phyloP scores from a whole-genome alignment of 768 basidiomycete species.

The Pisolithus microcarpus region DNA sequence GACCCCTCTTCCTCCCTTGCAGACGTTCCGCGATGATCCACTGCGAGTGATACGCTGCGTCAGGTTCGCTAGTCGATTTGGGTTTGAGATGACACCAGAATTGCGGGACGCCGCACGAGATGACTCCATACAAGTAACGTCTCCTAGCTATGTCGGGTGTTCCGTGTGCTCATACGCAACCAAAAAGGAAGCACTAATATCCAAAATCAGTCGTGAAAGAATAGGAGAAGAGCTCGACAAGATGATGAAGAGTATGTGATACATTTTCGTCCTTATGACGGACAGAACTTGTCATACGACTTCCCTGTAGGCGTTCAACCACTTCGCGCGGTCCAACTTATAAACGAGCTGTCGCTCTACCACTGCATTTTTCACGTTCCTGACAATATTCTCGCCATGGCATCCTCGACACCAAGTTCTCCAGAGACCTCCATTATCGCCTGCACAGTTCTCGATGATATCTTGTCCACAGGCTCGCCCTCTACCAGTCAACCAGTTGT shows the following conservation, averaged over 20 bases:
- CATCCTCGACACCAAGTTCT: conserved; percentile 39
- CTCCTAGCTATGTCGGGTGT: neutral
- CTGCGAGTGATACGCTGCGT: conserved; percentile 86
- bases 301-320: conserved; percentile 62
- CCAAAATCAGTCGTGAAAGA: conserved; percentile 86
- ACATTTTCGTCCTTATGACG: neutral
- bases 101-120: conserved; percentile 58
- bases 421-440: conserved; percentile 44
- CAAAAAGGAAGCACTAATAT: conserved; percentile 52
- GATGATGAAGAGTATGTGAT: conserved; percentile 75
- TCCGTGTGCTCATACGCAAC: neutral
- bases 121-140: conserved; percentile 52
- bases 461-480: conserved; percentile 31
- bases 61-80: conserved; percentile 87
- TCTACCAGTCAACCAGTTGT: conserved; percentile 24
- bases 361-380: conserved; percentile 58
- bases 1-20: conserved; percentile 77
- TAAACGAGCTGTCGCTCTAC: conserved; percentile 67
- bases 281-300: conserved; percentile 2
- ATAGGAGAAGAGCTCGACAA: conserved; percentile 90
- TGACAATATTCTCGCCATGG: conserved; percentile 30
- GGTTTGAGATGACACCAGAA: conserved; percentile 68
- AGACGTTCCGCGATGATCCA: conserved; percentile 94
- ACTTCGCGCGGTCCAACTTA: conserved; percentile 63
- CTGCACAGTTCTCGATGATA: conserved; percentile 48